Percentiles rank a stretch among this genome's conserved stretches.
These are phyloP conservation scores for Komagataella ulmi DNA, from an alignment of 805 yeast genomes.

Conservation along the genomic window DNA sequence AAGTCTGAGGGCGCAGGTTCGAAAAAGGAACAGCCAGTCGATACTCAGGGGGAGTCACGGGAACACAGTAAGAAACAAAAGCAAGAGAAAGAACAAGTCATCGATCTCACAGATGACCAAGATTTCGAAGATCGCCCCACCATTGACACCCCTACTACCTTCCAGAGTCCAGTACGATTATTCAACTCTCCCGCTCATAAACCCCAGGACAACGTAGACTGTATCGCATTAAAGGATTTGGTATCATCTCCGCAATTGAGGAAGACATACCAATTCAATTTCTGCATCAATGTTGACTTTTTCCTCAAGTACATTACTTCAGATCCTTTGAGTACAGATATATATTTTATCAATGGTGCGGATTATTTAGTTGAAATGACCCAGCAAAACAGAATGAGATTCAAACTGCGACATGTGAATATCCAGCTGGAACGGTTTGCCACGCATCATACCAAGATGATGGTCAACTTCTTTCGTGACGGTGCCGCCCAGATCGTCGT, in stretches of 20 bases:
- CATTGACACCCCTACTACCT: background rate
- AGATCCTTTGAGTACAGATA: constrained; percentile 9
- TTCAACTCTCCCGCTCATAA: background rate
- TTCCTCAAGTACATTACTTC: constrained; percentile 9
- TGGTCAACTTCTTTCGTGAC: constrained; percentile 40
- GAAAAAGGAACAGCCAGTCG: background rate
- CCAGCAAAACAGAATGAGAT: constrained; percentile 11
- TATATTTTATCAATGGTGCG: constrained; percentile 17
- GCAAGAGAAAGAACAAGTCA: background rate
- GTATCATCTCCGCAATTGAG: constrained; percentile 11
- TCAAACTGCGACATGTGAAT: constrained; percentile 12
- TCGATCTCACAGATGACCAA: background rate
- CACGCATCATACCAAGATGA: constrained; percentile 57
- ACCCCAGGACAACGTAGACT: constrained; percentile 11
- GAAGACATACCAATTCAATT: constrained; percentile 19
- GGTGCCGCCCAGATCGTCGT: constrained; percentile 35
- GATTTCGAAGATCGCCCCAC: background rate
- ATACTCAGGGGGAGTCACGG: background rate
- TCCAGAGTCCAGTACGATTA: background rate
- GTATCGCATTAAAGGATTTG: constrained; percentile 13
- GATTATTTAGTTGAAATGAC: constrained; percentile 18
- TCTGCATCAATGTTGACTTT: constrained; percentile 16
- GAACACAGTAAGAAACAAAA: background rate
- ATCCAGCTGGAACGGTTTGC: constrained; percentile 25
- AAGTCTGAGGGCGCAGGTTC: background rate